Base-by-base conservation (phyloP, 257 asterid species). In the Apocynum venetum region DNA sequence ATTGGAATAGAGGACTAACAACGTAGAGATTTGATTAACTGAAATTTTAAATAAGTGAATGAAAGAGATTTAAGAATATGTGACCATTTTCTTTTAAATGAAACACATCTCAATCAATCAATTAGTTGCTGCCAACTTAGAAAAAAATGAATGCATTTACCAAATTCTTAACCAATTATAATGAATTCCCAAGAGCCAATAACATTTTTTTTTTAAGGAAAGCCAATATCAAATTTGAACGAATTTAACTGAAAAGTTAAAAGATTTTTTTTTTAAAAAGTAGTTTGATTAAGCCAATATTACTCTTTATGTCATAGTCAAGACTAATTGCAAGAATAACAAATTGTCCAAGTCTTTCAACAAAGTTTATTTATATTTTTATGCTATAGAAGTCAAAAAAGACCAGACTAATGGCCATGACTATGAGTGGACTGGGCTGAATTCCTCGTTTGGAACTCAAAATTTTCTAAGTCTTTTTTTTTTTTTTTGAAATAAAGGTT, bases 371-470 rank as follows among this genome's bases (percentile, higher is more conserved):
- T 71, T n/a, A 11, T 64, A n/a, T 65, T 11, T 44, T 47, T 31
- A 9, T 25, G 60, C 46, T 31, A 51, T 49, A 71, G 61, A 49
- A 49, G 75, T 25, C 75, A 71, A 71, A 36, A 48, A 35, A 25
- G 57, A 70, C 74, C 20, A 20, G 70, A 8, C 31, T 41, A 69
- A 8, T 17, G 13, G 36, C 36, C 55, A 17, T 7, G 73, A 43
- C 55, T 69, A 25, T 25, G 31, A 25, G 31, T 25, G 31, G 31
- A 25, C 31, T 25, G 31, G 74, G 8, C 74, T 70, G 19, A 9
- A n/a, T 47, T 72, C 76, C 63, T 13, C 35, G 8, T 51, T 72
- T 51, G 64, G 51, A 72, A 31, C 59, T 49, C 76, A 48, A 38
- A 71, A 46, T 25, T 25, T 25, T 25, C 31, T 0, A 25, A 25